Evolutionary conservation across 805 yeast genomes (phyloP).

Genomic region (Maudiozyma bulderi): DNA sequence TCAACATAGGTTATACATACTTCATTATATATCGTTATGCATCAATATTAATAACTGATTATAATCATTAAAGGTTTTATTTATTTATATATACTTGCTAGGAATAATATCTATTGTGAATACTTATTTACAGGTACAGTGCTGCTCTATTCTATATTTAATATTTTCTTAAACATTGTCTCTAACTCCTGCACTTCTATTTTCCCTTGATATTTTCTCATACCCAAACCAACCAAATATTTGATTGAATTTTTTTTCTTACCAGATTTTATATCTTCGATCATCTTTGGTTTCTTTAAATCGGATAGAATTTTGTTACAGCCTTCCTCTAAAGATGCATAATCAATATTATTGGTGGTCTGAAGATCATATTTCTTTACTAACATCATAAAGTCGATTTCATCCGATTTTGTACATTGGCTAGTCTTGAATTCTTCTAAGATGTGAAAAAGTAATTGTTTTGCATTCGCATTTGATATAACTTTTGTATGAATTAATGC

Average conservation of each 20-base stretch:
- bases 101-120: too few relatives aligned
- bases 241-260: conserved; percentile 58
- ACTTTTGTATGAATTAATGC: conserved; percentile 35
- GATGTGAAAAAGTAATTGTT: conserved; percentile 51
- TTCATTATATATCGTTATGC: not conserved
- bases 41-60: too few relatives aligned
- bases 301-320: conserved; percentile 39
- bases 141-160: conserved; percentile 12
- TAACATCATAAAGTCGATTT: conserved; percentile 31
- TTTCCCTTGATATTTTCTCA: conserved; percentile 67
- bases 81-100: too few relatives aligned
- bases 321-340: conserved; percentile 29
- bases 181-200: conserved; percentile 31
- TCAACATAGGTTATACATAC: not conserved
- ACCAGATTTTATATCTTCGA: conserved; percentile 46
- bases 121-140: not conserved
- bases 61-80: too few relatives aligned
- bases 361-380: conserved; percentile 47
- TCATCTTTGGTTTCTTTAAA: conserved; percentile 40
- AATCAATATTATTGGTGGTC: conserved; percentile 25
- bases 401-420: conserved; percentile 2
- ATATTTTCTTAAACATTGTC: conserved; percentile 23
- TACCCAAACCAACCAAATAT: conserved; percentile 72
- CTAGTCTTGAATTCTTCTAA: conserved; percentile 39
- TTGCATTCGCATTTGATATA: conserved; percentile 62